Percentiles rank a stretch among this genome's conserved stretches.
phyloP scores from a whole-genome alignment of 2,329 filamentous ascomycete genomes.

The Colletotrichum ledebouriae region DNA sequence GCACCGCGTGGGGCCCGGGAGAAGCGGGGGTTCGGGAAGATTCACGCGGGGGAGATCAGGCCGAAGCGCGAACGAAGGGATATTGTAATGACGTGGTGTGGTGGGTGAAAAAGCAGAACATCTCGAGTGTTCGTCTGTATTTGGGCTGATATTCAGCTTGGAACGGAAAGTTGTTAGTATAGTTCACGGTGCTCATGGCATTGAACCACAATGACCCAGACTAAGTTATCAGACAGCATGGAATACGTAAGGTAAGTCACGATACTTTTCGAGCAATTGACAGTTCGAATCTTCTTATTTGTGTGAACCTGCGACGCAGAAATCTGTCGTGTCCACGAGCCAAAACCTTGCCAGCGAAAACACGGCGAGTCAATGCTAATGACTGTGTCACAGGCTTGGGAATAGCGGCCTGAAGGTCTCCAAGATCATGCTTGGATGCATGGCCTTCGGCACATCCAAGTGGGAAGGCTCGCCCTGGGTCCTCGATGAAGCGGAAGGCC shows the following conservation, averaged over 20 bases:
- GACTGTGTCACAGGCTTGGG: slow-evolving; percentile 48
- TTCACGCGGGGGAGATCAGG: slow-evolving; percentile 6
- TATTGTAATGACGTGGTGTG: slow-evolving; percentile 6
- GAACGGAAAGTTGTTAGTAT: background rate
- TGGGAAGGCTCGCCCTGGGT: slow-evolving; percentile 54
- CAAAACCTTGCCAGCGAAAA: too few relatives aligned
- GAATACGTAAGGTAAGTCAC: slow-evolving; percentile 44
- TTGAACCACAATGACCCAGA: too few relatives aligned
- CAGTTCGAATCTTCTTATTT: too few relatives aligned
- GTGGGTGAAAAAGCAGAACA: slow-evolving; percentile 19
- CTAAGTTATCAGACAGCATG: slow-evolving; percentile 32
- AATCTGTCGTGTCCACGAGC: too few relatives aligned
- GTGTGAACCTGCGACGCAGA: too few relatives aligned
- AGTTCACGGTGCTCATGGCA: background rate
- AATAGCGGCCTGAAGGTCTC: slow-evolving; percentile 58
- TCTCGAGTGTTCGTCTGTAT: background rate
- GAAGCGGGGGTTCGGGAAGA: slow-evolving; percentile 8
- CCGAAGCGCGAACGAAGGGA: slow-evolving; percentile 2
- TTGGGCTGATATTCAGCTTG: background rate
- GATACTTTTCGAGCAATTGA: background rate
- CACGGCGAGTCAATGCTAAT: background rate
- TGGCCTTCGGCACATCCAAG: slow-evolving; percentile 51
- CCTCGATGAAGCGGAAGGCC: slow-evolving; percentile 51
- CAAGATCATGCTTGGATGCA: slow-evolving; percentile 55
- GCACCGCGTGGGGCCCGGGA: slow-evolving; percentile 12